Percentiles rank a stretch among this genome's conserved stretches.
Evolutionary conservation across 805 yeast genomes (phyloP).

Genomic region (Ogataea ramenticola): DNA sequence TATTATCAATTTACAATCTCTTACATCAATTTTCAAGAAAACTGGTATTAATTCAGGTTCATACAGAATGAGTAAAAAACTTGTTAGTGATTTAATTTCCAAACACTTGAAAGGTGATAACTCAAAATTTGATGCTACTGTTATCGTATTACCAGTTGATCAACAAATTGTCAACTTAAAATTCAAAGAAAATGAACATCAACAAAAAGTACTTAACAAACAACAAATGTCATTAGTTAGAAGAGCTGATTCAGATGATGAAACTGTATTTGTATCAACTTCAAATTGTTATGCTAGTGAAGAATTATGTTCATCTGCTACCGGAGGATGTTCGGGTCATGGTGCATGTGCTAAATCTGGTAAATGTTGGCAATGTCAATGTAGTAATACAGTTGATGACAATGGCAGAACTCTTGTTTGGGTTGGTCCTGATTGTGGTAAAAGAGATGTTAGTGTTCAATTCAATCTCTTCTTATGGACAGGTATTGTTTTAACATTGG

Average conservation of each 20-base stretch:
- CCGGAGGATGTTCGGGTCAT: constrained; percentile 45
- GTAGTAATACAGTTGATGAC: constrained; percentile 36
- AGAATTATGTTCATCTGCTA: constrained; percentile 38
- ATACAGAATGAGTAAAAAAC: constrained; percentile 30
- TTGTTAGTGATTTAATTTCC: constrained; percentile 25
- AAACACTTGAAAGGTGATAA: constrained; percentile 10
- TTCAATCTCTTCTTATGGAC: constrained; percentile 70
- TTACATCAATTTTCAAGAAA: constrained; percentile 33
- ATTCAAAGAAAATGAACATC: constrained; percentile 7
- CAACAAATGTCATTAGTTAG: constrained; percentile 10
- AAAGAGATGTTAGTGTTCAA: constrained; percentile 58
- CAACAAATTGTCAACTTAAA: constrained; percentile 16
- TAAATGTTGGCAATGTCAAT: constrained; percentile 43
- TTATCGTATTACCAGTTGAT: constrained; percentile 26
- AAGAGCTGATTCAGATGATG: constrained; percentile 14
- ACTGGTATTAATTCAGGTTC: constrained; percentile 36
- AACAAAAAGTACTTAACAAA: background rate
- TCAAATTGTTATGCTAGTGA: constrained; percentile 33
- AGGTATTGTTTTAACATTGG: constrained; percentile 35
- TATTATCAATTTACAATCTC: constrained; percentile 35
- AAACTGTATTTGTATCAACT: constrained; percentile 7
- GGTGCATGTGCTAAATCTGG: constrained; percentile 40
- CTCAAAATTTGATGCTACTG: constrained; percentile 19
- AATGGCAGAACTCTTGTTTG: constrained; percentile 42
- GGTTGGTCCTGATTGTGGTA: constrained; percentile 56